Base-by-base conservation (phyloP, 2,329 filamentous ascomycete species). In the Emmonsia crescens region DNA sequence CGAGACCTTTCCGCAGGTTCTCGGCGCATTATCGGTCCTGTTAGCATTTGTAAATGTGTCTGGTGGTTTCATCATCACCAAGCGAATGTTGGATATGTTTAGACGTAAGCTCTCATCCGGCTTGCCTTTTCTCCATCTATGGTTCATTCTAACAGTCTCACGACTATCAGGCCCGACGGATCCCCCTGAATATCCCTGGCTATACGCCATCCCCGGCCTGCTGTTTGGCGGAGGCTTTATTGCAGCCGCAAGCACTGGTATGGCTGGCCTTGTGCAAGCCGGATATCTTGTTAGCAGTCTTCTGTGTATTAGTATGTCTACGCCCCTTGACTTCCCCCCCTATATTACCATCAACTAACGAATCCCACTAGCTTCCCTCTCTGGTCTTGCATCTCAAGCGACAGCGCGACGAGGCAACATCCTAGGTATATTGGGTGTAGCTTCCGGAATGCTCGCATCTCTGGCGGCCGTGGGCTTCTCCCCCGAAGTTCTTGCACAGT, bases 81-180 rank as follows among this genome's bases (percentile, higher is more conserved):
- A 95, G 76, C 83, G 91, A 65, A 96, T 96, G 91, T 79, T 96
- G 51, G 91, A 96, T 72, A 93, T 93, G 89, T 93, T 93, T 72
- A 89, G 88, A 71, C 83, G 89, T 80, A 70, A 68, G 82, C 38
- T 42, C 29, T 72, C 5, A 29, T 61, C n/a, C 3, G 57, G n/a
- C 24, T 3, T 42, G 29, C 27, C 36, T 24, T 21, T n/a, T 14
- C 29, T 19, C 2, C 16, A 9, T 46, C 6, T n/a, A 14, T 29
- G n/a, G 29, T 33, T 38, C 24, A 38, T 51, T 24, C 29, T 60
- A 36, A 51, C 10, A 16, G 19, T 24, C 10, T 55, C 51, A 42
- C 63, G 16, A 57, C 29, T 5, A 58, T 12, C 60, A 82, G 83
- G 86, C 14, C 87, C 89, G 31, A 94, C 89, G 4, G 91, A 96